phyloP scores from a whole-genome alignment of 768 basidiomycete genomes.

The Naganishia onofrii region DNA sequence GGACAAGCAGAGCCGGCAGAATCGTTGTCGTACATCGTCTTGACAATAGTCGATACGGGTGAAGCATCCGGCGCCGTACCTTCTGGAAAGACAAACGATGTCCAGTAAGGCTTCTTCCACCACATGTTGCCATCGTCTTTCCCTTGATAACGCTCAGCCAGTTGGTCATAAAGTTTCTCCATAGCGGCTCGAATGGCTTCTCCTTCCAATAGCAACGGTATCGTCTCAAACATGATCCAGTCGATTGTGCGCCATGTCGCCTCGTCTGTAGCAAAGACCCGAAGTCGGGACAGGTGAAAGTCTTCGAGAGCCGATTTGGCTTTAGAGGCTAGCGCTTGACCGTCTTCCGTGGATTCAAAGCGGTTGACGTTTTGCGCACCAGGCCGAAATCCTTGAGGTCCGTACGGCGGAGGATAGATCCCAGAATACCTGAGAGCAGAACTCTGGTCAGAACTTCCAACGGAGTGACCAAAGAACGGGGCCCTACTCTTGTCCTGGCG shows the following conservation, averaged over 20 bases:
- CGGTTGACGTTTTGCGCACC: slow-evolving; percentile 25
- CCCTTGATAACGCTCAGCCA: slow-evolving; percentile 28
- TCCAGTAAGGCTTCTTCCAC: slow-evolving; percentile 69
- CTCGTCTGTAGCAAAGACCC: slow-evolving; percentile 58
- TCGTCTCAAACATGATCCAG: slow-evolving; percentile 72
- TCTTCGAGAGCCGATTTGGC: slow-evolving; percentile 56
- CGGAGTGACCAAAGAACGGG: neutral
- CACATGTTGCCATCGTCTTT: slow-evolving; percentile 26
- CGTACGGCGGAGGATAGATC: slow-evolving; percentile 71
- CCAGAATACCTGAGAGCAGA: slow-evolving; percentile 58
- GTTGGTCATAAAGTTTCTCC: slow-evolving; percentile 47
- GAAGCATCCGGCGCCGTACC: slow-evolving; percentile 41
- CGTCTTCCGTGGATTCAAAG: slow-evolving; percentile 24
- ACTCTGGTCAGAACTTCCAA: neutral
- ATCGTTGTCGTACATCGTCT: slow-evolving; percentile 29
- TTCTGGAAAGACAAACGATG: slow-evolving; percentile 64
- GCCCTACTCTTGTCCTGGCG: slow-evolving; percentile 59
- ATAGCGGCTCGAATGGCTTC: slow-evolving; percentile 66
- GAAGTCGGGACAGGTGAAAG: slow-evolving; percentile 67
- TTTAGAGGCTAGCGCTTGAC: slow-evolving; percentile 25
- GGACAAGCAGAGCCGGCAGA: neutral
- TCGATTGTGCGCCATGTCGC: slow-evolving; percentile 62
- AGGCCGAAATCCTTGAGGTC: slow-evolving; percentile 53
- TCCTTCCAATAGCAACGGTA: slow-evolving; percentile 67
- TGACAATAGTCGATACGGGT: slow-evolving; percentile 55